Percentiles rank a stretch among this genome's conserved stretches.
phyloP scores from a whole-genome alignment of 2,329 filamentous ascomycete genomes.

The Nemania diffusa region DNA sequence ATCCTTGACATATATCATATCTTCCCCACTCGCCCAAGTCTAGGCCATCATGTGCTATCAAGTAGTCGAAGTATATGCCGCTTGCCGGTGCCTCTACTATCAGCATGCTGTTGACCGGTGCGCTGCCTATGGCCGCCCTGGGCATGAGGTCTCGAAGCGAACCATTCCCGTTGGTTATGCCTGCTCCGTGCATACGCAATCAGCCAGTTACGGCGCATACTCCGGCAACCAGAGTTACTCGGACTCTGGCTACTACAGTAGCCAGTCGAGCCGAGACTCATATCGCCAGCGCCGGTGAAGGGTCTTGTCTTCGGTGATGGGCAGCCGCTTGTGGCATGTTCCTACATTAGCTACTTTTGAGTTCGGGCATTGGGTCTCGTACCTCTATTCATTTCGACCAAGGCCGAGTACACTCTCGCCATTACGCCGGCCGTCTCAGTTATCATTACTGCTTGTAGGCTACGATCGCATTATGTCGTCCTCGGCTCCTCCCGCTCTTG shows the following conservation, averaged over 20 bases:
- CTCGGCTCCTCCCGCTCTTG: conserved; percentile 50
- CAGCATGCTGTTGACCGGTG: conserved; percentile 88
- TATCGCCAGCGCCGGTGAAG: conserved; percentile 60
- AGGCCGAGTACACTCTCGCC: conserved; percentile 47
- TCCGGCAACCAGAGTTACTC: conserved; percentile 58
- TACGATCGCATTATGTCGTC: conserved; percentile 56
- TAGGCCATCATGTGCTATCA: conserved; percentile 79
- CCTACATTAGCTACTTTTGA: conserved; percentile 57
- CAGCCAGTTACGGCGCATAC: conserved; percentile 53
- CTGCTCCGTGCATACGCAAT: conserved; percentile 67
- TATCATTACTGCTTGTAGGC: conserved; percentile 61
- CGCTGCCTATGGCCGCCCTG: conserved; percentile 75
- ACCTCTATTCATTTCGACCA: conserved; percentile 60
- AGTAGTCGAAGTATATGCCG: conserved; percentile 85
- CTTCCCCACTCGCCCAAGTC: conserved; percentile 41
- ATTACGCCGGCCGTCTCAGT: conserved; percentile 57
- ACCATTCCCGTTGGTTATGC: conserved; percentile 85
- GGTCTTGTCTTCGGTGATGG: conserved; percentile 62
- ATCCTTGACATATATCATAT: conserved; percentile 31
- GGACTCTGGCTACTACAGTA: conserved; percentile 66
- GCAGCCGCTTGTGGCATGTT: conserved; percentile 55
- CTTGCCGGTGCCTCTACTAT: conserved; percentile 89
- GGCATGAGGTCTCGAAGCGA: conserved; percentile 77
- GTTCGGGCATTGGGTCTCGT: conserved; percentile 59
- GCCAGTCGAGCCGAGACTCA: conserved; percentile 58